Evolutionary conservation across 768 basidiomycete genomes (phyloP).

Genomic region (Crassisporium funariophilum): DNA sequence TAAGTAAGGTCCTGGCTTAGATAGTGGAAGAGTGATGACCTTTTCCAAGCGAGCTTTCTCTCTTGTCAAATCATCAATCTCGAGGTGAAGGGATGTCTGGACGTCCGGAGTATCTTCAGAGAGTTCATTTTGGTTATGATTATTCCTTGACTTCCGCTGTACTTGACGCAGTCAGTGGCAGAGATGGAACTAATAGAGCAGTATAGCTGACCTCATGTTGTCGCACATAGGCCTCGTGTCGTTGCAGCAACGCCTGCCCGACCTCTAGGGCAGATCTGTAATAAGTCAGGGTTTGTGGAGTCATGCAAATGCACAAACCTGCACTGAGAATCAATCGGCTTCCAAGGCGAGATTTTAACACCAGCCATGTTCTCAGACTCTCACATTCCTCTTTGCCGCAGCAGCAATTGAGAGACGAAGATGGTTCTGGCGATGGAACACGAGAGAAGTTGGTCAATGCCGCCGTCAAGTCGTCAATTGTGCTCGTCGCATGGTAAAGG

Average conservation of each 20-base stretch:
- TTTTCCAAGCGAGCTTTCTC: conserved; percentile 68
- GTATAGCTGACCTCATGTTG: conserved; percentile 58
- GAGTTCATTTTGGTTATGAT: conserved; percentile 8
- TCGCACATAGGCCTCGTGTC: conserved; percentile 85
- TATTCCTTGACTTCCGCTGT: conserved; percentile 21
- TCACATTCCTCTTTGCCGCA: conserved; percentile 69
- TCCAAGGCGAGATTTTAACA: conserved; percentile 71
- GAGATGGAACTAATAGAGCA: conserved; percentile 1
- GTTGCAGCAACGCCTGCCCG: conserved; percentile 83
- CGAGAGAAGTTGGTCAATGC: conserved; percentile 75
- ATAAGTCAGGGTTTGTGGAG: conserved; percentile 5
- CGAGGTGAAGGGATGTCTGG: conserved; percentile 22
- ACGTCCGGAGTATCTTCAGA: conserved; percentile 11
- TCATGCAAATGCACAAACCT: conserved; percentile 52
- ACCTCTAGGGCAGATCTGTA: conserved; percentile 61
- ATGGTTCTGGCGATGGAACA: conserved; percentile 72
- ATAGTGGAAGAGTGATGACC: conserved; percentile 33
- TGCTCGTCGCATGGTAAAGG: conserved; percentile 54
- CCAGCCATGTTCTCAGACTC: conserved; percentile 61
- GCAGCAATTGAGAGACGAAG: conserved; percentile 56
- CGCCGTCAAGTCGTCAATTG: conserved; percentile 78
- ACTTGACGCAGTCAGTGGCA: conserved; percentile 3
- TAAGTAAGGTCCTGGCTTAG: conserved; percentile 6
- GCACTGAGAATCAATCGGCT: conserved; percentile 81
- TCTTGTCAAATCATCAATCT: conserved; percentile 42